Percentiles rank a stretch among this genome's conserved stretches.
Evolutionary conservation across 225 moss, liverwort and hornwort genomes (phyloP).

Genomic region (Lunularia cruciata): DNA sequence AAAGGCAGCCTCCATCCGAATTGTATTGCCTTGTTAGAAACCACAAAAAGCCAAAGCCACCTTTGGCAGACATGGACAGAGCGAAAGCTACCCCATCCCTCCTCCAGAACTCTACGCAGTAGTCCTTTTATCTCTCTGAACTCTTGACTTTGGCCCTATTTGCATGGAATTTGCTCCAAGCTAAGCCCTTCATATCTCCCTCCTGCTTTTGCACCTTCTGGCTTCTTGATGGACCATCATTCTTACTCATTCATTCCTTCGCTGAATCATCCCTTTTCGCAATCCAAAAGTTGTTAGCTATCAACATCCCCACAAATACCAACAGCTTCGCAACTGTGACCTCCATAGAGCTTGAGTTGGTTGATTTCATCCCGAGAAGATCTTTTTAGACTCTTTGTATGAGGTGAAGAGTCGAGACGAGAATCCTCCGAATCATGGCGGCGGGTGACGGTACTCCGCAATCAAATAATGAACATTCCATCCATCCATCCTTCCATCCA

Average conservation of each 20-base stretch:
- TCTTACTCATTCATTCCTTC: neutral
- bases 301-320: neutral
- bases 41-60: neutral
- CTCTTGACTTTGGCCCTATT: neutral
- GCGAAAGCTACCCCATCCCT: neutral
- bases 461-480: no score
- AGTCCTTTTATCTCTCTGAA: neutral
- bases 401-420: no score
- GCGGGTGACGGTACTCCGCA: no score
- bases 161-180: neutral
- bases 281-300: neutral
- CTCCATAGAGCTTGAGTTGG: no score
- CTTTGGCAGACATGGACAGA: conserved; percentile 4
- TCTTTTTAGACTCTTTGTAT: no score
- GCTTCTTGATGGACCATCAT: neutral
- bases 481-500: no score
- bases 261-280: no score
- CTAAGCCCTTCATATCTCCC: neutral
- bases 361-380: no score
- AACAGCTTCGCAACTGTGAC: neutral
- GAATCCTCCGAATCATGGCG: no score
- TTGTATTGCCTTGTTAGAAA: neutral
- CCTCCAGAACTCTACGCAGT: neutral
- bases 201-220: neutral
- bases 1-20: neutral